phyloP scores from a whole-genome alignment of 805 yeast species.

The Helenozyma baotianmanensis region DNA sequence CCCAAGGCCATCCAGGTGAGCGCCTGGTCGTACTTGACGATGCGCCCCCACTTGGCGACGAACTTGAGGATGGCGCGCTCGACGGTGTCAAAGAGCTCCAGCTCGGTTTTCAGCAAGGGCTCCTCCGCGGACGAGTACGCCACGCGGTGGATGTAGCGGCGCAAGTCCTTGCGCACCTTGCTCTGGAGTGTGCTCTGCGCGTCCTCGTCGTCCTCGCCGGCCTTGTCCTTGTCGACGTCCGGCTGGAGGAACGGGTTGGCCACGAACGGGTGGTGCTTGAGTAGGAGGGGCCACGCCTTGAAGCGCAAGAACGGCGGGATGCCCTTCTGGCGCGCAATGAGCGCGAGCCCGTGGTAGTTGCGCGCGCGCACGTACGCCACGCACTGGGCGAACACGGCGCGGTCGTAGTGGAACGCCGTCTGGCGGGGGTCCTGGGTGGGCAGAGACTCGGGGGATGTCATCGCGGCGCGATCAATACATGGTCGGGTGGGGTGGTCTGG shows the following conservation, averaged over 20 bases:
- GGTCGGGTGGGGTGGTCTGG: too few relatives aligned
- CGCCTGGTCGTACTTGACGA: constrained; percentile 75
- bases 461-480: too few relatives aligned
- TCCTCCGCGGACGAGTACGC: constrained; percentile 24
- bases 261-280: constrained; percentile 83
- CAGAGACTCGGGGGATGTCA: too few relatives aligned
- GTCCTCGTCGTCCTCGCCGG: constrained; percentile 8
- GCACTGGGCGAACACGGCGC: constrained; percentile 50
- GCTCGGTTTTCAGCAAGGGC: constrained; percentile 41
- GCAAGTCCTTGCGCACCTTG: constrained; percentile 52
- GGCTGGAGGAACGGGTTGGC: constrained; percentile 67
- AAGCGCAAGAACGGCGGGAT: constrained; percentile 78
- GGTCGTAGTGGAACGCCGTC: constrained; percentile 31
- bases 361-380: constrained; percentile 50
- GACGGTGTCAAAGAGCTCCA: constrained; percentile 49
- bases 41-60: constrained; percentile 70
- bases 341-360: constrained; percentile 73
- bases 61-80: constrained; percentile 62
- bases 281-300: constrained; percentile 77
- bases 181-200: constrained; percentile 21
- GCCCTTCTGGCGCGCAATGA: constrained; percentile 77
- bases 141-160: constrained; percentile 53
- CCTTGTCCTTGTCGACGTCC: constrained; percentile 30
- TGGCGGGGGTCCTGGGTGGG: constrained; percentile 2
- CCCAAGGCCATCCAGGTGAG: constrained; percentile 86